Conservation (phyloP, 2,329 filamentous ascomycete species). For the Dactylellina cionopaga region DNA sequence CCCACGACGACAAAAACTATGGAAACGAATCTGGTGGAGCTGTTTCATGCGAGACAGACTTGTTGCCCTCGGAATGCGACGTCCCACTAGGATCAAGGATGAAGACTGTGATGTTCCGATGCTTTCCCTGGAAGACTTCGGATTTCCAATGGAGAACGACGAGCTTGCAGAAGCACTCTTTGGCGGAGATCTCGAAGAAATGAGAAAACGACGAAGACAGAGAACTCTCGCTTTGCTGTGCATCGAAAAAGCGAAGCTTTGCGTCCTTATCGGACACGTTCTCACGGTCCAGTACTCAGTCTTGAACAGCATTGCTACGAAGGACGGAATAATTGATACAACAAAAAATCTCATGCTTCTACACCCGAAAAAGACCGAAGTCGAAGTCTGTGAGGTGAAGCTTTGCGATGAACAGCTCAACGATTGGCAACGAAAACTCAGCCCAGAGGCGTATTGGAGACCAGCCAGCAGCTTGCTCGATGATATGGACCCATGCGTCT, state of each 20-base stretch:
- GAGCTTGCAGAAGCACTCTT: conserved; percentile 43
- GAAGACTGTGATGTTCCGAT: conserved; percentile 95
- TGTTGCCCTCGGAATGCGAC: conserved; percentile 90
- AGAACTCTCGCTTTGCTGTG: conserved; percentile 85
- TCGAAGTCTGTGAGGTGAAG: conserved; percentile 82
- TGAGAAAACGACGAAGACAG: conserved; percentile 67
- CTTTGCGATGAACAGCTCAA: conserved; percentile 81
- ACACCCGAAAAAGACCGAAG: conserved; percentile 84
- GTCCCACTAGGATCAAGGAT: conserved; percentile 89
- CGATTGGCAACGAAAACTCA: conserved; percentile 78
- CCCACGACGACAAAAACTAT: conserved; percentile 77
- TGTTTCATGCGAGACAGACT: conserved; percentile 94
- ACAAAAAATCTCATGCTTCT: conserved; percentile 83
- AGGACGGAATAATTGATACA: conserved; percentile 75
- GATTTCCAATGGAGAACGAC: conserved; percentile 64
- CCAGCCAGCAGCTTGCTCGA: conserved; percentile 50
- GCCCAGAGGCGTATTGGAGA: conserved; percentile 61
- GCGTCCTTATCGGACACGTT: conserved; percentile 87
- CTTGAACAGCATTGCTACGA: conserved; percentile 80
- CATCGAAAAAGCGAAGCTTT: conserved; percentile 89
- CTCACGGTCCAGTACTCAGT: conserved; percentile 92
- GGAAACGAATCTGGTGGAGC: conserved; percentile 98
- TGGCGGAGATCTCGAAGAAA: conserved; percentile 52
- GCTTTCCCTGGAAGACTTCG: conserved; percentile 85
- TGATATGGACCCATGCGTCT: conserved; percentile 64